phyloP scores from a whole-genome alignment of 129 eudicot genomes.

The Chrysanthemum makinoi region DNA sequence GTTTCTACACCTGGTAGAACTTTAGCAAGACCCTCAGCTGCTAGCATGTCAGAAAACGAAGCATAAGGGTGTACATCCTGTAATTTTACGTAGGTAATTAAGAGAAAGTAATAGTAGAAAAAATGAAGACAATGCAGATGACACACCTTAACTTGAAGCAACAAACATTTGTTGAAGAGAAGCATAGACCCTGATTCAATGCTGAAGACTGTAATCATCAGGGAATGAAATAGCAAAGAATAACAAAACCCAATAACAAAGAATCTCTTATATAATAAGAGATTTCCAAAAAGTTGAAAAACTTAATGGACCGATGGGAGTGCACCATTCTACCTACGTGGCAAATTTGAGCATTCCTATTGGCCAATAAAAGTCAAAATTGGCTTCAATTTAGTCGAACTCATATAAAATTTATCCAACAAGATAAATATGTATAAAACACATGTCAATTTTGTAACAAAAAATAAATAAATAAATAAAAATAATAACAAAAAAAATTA shows the following conservation, averaged over 20 bases:
- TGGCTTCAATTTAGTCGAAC: too few species aligned
- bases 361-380: too few species aligned
- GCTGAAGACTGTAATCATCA: slow-evolving; percentile 39
- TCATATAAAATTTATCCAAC: too few species aligned
- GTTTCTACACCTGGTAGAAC: slow-evolving; percentile 79
- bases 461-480: too few species aligned
- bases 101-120: not conserved
- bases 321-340: too few species aligned
- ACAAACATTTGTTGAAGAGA: slow-evolving; percentile 82
- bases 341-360: too few species aligned
- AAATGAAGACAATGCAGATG: slow-evolving; percentile 19
- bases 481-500: too few species aligned
- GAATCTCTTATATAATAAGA: not conserved
- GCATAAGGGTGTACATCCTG: slow-evolving; percentile 64
- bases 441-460: too few species aligned
- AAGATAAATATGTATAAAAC: too few species aligned
- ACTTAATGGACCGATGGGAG: too few species aligned
- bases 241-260: not conserved
- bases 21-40: slow-evolving; percentile 59
- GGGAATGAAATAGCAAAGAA: slow-evolving; percentile 16
- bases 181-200: slow-evolving; percentile 63
- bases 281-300: too few species aligned
- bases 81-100: slow-evolving; percentile 7
- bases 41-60: slow-evolving; percentile 87
- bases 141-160: slow-evolving; percentile 78